Conservation (phyloP, 2,329 filamentous ascomycete genomes). For the Alternaria sp. region DNA sequence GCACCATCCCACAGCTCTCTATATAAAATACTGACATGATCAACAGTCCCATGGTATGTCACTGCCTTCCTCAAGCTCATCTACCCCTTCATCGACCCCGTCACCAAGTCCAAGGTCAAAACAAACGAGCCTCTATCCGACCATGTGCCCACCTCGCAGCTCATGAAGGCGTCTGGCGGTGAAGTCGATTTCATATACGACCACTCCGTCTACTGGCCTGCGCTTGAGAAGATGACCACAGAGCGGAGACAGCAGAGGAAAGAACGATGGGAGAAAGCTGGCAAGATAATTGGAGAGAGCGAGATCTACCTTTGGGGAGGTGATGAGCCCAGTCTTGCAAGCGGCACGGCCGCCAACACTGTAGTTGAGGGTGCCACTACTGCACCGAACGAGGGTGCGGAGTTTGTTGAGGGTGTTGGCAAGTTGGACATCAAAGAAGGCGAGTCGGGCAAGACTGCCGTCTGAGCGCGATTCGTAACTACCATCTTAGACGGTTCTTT, state of each 20-base stretch:
- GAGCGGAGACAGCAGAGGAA: constrained; percentile 69
- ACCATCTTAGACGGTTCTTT: neutral
- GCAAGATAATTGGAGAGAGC: constrained; percentile 82
- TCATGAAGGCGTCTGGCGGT: constrained; percentile 81
- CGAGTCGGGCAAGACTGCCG: constrained; percentile 29
- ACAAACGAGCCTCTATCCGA: constrained; percentile 92
- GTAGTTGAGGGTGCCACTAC: neutral
- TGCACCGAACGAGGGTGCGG: constrained; percentile 16
- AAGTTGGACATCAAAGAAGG: constrained; percentile 37
- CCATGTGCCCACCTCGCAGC: constrained; percentile 81
- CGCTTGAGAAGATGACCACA: constrained; percentile 74
- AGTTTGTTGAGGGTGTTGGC: constrained; percentile 32
- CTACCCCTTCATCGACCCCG: constrained; percentile 93
- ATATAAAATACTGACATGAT: constrained; percentile 11
- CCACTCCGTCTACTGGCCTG: constrained; percentile 88
- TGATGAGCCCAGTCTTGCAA: constrained; percentile 40
- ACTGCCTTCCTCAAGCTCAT: constrained; percentile 96
- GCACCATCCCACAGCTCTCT: constrained; percentile 38
- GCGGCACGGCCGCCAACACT: constrained; percentile 10
- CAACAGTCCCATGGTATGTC: constrained; percentile 84
- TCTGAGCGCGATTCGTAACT: constrained; percentile 5
- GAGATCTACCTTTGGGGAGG: constrained; percentile 89
- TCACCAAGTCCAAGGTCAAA: constrained; percentile 93
- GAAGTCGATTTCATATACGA: constrained; percentile 91
- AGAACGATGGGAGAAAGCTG: constrained; percentile 79